Evolutionary conservation across 1,284 basidiomycete genomes (phyloP).

Genomic region (Naganishia cerealis): DNA sequence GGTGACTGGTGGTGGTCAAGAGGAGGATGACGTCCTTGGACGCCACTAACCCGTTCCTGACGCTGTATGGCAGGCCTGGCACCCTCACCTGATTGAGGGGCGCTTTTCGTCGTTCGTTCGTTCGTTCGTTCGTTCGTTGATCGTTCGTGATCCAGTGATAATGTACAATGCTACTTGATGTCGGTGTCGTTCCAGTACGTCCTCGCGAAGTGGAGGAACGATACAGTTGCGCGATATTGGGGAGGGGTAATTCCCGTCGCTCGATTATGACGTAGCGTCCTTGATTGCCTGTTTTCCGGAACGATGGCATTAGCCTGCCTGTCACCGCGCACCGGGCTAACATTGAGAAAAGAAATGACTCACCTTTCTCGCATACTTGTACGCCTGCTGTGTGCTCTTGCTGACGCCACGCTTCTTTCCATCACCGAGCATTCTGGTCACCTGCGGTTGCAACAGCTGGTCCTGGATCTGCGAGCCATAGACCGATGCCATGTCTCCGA

Average conservation of each 20-base stretch:
- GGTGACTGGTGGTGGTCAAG: constrained; percentile 4
- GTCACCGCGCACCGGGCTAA: neutral
- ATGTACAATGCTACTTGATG: constrained; percentile 14
- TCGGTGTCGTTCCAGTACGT: neutral
- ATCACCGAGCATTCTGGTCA: constrained; percentile 70
- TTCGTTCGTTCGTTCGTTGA: constrained; percentile 1
- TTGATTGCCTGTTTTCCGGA: constrained; percentile 31
- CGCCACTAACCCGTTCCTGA: constrained; percentile 19
- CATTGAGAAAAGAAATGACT: constrained; percentile 34
- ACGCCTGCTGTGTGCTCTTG: constrained; percentile 57
- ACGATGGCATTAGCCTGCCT: neutral
- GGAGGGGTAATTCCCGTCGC: neutral
- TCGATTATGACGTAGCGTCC: constrained; percentile 34
- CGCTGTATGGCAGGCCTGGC: neutral
- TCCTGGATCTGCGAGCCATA: constrained; percentile 62
- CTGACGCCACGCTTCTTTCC: constrained; percentile 58
- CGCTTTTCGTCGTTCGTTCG: constrained; percentile 11
- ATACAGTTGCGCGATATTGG: neutral
- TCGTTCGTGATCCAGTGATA: constrained; percentile 4
- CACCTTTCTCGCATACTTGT: constrained; percentile 61
- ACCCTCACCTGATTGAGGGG: neutral
- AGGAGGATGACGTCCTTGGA: constrained; percentile 27
- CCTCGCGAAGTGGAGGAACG: neutral
- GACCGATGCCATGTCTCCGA: constrained; percentile 89
- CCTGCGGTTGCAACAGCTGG: constrained; percentile 75